Evolutionary conservation across 768 basidiomycete species (phyloP).

Genomic region (Amanita phalloides): DNA sequence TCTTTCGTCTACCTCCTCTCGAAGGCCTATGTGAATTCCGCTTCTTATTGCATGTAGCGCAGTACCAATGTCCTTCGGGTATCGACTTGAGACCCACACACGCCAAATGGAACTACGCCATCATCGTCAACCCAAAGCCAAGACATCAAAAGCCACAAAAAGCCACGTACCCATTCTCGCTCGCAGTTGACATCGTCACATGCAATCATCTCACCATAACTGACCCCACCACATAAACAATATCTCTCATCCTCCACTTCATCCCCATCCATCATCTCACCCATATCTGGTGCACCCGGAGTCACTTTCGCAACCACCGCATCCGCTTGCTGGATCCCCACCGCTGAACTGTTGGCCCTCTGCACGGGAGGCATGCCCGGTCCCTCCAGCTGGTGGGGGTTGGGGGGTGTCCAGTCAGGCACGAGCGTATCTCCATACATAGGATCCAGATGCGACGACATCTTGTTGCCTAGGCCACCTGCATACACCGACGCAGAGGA

Average conservation of each 20-base stretch:
- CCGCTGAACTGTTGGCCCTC: slow-evolving; percentile 20
- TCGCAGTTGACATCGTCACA: slow-evolving; percentile 79
- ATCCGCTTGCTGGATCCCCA: background rate
- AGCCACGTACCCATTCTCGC: slow-evolving; percentile 82
- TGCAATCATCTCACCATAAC: slow-evolving; percentile 92
- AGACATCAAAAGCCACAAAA: slow-evolving; percentile 2
- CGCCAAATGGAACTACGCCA: slow-evolving; percentile 61
- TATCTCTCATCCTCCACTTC: slow-evolving; percentile 61
- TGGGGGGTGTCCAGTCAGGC: slow-evolving; percentile 41
- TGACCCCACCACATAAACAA: slow-evolving; percentile 76
- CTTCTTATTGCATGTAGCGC: slow-evolving; percentile 53
- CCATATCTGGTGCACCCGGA: slow-evolving; percentile 21
- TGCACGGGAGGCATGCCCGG: slow-evolving; percentile 64
- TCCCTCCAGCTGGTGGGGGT: slow-evolving; percentile 54
- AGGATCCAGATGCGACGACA: slow-evolving; percentile 6
- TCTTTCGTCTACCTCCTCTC: slow-evolving; percentile 40
- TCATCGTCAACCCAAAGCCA: slow-evolving; percentile 3
- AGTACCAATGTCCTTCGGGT: slow-evolving; percentile 71
- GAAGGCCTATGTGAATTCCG: slow-evolving; percentile 40
- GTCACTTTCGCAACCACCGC: slow-evolving; percentile 14
- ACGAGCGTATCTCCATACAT: slow-evolving; percentile 9
- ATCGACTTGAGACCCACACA: slow-evolving; percentile 60
- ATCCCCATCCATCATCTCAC: slow-evolving; percentile 36
- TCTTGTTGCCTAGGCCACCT: slow-evolving; percentile 16
- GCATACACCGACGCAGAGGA: slow-evolving; percentile 6